Percentiles rank a stretch among this genome's conserved stretches.
These are phyloP conservation scores for Spergularia marina DNA, from an alignment of 148 eudicot genomes.

Conservation along the genomic window DNA sequence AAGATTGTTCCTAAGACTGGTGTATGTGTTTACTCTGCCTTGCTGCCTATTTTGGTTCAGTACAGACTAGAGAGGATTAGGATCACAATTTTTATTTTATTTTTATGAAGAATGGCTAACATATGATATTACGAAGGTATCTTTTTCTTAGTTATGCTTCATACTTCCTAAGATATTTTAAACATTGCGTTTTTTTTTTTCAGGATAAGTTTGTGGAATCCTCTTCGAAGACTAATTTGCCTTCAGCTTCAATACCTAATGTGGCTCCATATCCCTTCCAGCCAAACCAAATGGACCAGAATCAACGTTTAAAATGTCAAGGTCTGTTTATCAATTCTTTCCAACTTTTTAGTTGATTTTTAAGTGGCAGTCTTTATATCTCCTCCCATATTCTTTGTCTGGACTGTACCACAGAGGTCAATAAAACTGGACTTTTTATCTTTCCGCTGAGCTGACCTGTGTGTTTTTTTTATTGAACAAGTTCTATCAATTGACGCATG, in stretches of 20 bases:
- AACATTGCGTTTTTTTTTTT: slow-evolving; percentile 30
- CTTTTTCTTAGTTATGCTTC: slow-evolving; percentile 2
- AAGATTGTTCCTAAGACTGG: background rate
- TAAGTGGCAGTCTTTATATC: background rate
- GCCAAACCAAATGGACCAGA: slow-evolving; percentile 47
- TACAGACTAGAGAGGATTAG: background rate
- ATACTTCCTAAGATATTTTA: slow-evolving; percentile 19
- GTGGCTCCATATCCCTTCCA: slow-evolving; percentile 49
- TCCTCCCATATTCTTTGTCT: background rate
- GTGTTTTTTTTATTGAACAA: background rate
- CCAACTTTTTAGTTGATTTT: background rate
- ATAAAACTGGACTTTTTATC: background rate
- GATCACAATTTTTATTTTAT: background rate
- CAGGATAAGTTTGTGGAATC: slow-evolving; percentile 75
- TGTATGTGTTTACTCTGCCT: background rate
- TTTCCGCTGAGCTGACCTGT: slow-evolving; percentile 2
- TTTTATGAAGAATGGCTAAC: background rate
- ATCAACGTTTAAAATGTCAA: slow-evolving; percentile 35
- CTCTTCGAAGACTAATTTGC: slow-evolving; percentile 45
- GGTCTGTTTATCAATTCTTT: slow-evolving; percentile 16
- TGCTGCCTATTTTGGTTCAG: background rate
- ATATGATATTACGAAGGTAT: background rate
- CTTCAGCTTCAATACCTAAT: slow-evolving; percentile 43
- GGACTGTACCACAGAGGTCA: background rate
- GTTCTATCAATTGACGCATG: background rate